phyloP scores from a whole-genome alignment of 257 asterid species.

The Lycium ferocissimum region DNA sequence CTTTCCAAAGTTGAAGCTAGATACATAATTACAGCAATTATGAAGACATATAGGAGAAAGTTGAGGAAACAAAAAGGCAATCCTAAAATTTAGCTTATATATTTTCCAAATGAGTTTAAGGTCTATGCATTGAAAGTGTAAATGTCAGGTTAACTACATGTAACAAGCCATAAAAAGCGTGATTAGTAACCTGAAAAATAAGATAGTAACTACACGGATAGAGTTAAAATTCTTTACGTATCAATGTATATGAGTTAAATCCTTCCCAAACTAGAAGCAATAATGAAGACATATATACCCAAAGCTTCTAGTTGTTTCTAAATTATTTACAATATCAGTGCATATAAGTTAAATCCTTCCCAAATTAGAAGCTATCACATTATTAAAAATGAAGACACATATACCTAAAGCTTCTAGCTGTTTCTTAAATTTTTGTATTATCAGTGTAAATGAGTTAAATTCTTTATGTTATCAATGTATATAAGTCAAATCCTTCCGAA shows the following conservation, averaged over 20 bases:
- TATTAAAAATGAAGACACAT: not conserved
- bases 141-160: too few species aligned
- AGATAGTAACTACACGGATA: too few species aligned
- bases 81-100: not conserved
- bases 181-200: too few species aligned
- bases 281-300: not conserved
- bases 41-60: not conserved
- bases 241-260: not conserved
- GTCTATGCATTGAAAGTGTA: too few species aligned
- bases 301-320: slow-evolving; percentile 14
- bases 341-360: not conserved
- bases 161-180: too few species aligned
- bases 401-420: not conserved
- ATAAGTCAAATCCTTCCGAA: not conserved
- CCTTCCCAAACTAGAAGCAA: not conserved
- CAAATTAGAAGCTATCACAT: not conserved
- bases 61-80: not conserved
- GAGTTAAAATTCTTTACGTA: too few species aligned
- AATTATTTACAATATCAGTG: not conserved
- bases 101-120: not conserved
- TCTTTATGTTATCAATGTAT: too few species aligned
- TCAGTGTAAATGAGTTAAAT: too few species aligned
- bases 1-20: not conserved
- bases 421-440: too few species aligned
- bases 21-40: too few species aligned